Evolutionary conservation across 163 green algal genomes (phyloP).

Genomic region (Volvox carteri): DNA sequence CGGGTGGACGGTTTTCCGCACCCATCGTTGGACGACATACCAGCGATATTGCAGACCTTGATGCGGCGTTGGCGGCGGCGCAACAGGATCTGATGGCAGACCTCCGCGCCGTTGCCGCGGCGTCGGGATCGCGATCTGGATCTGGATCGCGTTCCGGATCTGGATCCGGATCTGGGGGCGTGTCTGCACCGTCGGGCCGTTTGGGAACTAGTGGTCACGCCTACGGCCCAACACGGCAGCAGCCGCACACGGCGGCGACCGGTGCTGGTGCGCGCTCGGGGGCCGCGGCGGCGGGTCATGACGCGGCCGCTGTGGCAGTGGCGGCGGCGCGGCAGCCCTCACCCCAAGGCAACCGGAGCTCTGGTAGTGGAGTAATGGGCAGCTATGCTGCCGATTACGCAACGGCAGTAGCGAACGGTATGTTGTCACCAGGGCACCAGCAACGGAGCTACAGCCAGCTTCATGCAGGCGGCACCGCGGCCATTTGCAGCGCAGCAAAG

Average conservation of each 20-base stretch:
- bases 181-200: neutral
- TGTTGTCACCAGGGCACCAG: neutral
- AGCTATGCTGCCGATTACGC: constrained; percentile 19
- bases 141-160: too few species aligned
- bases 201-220: neutral
- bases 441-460: neutral
- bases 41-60: neutral
- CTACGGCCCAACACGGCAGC: neutral
- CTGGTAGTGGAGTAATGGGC: neutral
- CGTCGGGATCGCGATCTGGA: neutral
- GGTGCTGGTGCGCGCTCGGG: neutral
- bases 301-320: neutral
- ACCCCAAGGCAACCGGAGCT: neutral
- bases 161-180: neutral
- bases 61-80: constrained; percentile 34
- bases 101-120: neutral
- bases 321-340: neutral
- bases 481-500: neutral
- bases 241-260: neutral
- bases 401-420: neutral
- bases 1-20: neutral
- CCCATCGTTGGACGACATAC: neutral
- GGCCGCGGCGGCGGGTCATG: neutral
- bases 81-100: constrained; percentile 22
- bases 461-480: neutral